Evolutionary conservation across 106 monocot genomes (phyloP), one percentile per base, ranked within the genome.

Genomic region (Dendrobium nobile): DNA sequence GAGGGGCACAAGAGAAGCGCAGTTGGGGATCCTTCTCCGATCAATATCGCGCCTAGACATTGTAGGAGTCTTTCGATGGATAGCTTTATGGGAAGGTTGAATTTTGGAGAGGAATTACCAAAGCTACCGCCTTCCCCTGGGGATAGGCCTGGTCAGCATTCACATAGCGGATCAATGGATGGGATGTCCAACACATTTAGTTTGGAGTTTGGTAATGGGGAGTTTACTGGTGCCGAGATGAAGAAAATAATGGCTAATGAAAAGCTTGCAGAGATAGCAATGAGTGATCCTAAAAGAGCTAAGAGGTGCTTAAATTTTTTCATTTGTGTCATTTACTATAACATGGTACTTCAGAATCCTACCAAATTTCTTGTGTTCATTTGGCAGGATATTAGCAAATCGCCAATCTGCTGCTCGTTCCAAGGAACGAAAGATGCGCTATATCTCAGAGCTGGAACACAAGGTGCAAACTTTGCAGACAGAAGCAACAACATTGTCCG

Each of bases 241-340:
- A 95, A 95, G 86, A 95, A 95, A 79, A 95, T 92, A 47, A 90
- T 90, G 90, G 92, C 88, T 41, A 92, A 95, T 79, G 92, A 92
- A 82, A 92, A 89, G 77, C 88, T 95, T 67, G 87, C 85, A 4
- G 95, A 95, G 86, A 95, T 95, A 79, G 95, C 92, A 9, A 4
- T 85, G 43, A 73, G 82, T 0, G 95, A 95, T 82, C 95, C 95
- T 9, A 95, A 95, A 82, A 80, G 92, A 75, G 95, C 89, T 1
- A 95, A 95, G 87, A 92, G 95, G 95, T 92, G 26, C 24, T 54
- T 43, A 65, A 76, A 11, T 45, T 76, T 47, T 47, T 13, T 76
- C 27, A 51, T 76, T 15, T 67, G 31, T 59, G 28, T 54, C 19
- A n/a, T 41, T 9, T 41, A 8, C 20, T 13, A 44, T 20, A 41